Evolutionary conservation across 1,139 yeast genomes (phyloP).

Genomic region (Candida sp.): DNA sequence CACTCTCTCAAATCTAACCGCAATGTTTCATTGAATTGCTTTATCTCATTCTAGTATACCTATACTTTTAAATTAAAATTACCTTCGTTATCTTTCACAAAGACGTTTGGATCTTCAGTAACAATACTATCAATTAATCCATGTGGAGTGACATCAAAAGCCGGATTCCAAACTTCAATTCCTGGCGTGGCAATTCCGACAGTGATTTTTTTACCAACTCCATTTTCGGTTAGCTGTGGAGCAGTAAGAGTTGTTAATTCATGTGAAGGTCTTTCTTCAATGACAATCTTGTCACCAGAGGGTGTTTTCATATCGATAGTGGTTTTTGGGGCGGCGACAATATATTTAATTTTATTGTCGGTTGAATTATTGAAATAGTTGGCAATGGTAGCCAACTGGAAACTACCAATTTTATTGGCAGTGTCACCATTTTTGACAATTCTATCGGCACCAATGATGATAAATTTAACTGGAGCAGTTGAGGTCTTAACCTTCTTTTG

Average conservation of each 20-base stretch:
- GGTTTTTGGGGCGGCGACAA: conserved; percentile 94
- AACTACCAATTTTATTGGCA: conserved; percentile 97
- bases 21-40: too few relatives aligned
- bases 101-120: conserved; percentile 66
- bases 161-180: conserved; percentile 91
- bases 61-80: conserved; percentile 32
- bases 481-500: conserved; percentile 13
- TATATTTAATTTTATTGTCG: conserved; percentile 60
- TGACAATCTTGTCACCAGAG: conserved; percentile 70
- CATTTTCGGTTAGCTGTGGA: conserved; percentile 36
- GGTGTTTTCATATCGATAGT: conserved; percentile 72
- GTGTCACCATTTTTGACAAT: conserved; percentile 91
- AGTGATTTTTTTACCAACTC: conserved; percentile 41
- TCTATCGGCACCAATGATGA: conserved; percentile 98
- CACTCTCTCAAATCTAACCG: too few relatives aligned
- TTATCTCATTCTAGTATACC: neutral
- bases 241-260: conserved; percentile 83
- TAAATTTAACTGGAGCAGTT: conserved; percentile 67
- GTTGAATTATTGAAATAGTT: conserved; percentile 37
- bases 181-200: conserved; percentile 89
- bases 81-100: conserved; percentile 42
- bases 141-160: conserved; percentile 92
- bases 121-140: conserved; percentile 81
- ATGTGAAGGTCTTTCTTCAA: conserved; percentile 81
- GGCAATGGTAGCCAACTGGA: conserved; percentile 75